Percentiles rank a stretch among this genome's conserved stretches.
These are phyloP conservation scores for Colletotrichum euphorbiae DNA, from an alignment of 2,329 filamentous ascomycete species.

Conservation along the genomic window DNA sequence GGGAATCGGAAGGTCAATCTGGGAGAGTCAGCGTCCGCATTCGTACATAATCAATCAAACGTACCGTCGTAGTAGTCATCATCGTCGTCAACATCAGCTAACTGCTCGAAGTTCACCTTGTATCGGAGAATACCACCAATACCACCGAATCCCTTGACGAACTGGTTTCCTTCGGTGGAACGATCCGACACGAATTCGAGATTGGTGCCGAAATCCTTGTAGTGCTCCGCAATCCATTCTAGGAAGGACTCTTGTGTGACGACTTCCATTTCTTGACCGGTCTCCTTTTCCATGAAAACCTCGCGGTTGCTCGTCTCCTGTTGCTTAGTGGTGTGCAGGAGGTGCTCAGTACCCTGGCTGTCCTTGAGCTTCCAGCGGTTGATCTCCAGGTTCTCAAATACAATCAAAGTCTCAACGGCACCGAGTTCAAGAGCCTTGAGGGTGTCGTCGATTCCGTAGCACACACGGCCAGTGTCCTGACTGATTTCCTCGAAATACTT, in stretches of 20 bases:
- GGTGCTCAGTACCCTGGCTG: constrained; percentile 75
- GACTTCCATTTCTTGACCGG: constrained; percentile 97
- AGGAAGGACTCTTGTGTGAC: constrained; percentile 90
- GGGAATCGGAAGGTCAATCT: constrained; percentile 93
- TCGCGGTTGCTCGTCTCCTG: constrained; percentile 82
- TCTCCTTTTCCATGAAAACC: constrained; percentile 94
- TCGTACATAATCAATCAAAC: constrained; percentile 29
- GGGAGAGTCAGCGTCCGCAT: constrained; percentile 34
- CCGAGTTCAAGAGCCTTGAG: constrained; percentile 96
- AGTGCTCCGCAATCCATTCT: constrained; percentile 99
- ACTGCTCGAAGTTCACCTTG: constrained; percentile 99
- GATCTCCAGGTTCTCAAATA: constrained; percentile 97
- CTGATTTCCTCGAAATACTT: constrained; percentile 99
- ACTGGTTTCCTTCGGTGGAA: constrained; percentile 98
- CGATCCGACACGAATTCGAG: constrained; percentile 98
- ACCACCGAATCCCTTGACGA: constrained; percentile 99
- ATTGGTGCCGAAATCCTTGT: constrained; percentile 95
- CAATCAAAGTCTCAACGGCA: constrained; percentile 93
- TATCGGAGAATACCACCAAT: constrained; percentile 97
- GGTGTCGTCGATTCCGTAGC: constrained; percentile 98
- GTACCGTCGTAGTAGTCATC: constrained; percentile 87
- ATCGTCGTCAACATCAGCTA: constrained; percentile 90
- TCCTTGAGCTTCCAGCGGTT: constrained; percentile 92
- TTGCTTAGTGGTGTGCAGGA: constrained; percentile 89
- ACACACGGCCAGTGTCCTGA: constrained; percentile 95